Percentiles rank a stretch among this genome's conserved stretches.
phyloP scores from a whole-genome alignment of 2,329 filamentous ascomycete genomes.

The Chaetomium sp. region DNA sequence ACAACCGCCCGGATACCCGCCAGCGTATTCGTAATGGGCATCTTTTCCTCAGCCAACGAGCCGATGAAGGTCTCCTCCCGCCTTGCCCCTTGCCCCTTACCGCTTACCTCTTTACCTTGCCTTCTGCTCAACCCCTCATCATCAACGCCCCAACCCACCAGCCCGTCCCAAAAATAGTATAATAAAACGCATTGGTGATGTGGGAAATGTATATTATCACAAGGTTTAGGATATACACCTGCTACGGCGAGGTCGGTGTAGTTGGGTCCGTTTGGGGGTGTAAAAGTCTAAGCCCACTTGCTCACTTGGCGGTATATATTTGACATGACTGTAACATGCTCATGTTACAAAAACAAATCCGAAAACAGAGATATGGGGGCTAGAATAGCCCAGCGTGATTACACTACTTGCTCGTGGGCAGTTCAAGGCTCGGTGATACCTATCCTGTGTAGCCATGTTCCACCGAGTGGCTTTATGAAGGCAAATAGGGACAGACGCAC shows the following conservation, averaged over 20 bases:
- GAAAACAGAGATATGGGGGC: too few species aligned
- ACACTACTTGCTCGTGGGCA: neutral
- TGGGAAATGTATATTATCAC: neutral
- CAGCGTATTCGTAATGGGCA: conserved; percentile 30
- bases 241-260: neutral
- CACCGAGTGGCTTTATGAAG: neutral
- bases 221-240: neutral
- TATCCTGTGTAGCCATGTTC: neutral
- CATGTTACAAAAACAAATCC: neutral
- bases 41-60: conserved; percentile 37
- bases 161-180: neutral
- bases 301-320: too few species aligned
- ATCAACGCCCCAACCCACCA: neutral
- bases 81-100: conserved; percentile 8
- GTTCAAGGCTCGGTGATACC: neutral
- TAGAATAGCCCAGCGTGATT: neutral
- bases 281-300: too few species aligned
- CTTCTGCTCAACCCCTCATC: neutral
- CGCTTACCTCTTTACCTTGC: neutral
- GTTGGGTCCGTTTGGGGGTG: neutral
- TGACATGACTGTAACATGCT: neutral
- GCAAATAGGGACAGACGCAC: too few species aligned
- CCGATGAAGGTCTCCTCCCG: conserved; percentile 36
- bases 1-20: conserved; percentile 27
- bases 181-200: neutral